Conservation (phyloP, 2,329 filamentous ascomycete species). For the Graphilbum sp. region DNA sequence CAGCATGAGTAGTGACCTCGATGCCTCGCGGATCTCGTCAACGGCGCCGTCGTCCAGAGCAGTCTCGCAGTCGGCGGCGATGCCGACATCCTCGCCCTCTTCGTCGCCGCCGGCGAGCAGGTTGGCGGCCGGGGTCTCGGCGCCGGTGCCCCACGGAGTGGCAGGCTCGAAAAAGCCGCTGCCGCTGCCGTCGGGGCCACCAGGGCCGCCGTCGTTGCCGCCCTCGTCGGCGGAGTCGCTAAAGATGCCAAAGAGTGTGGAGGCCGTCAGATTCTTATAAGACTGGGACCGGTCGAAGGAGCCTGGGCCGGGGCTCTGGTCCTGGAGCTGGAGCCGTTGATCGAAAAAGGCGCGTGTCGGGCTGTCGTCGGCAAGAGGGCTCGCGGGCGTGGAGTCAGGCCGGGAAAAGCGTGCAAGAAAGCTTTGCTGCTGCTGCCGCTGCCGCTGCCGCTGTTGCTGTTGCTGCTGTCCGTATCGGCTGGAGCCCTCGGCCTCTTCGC, state of each 20-base stretch:
- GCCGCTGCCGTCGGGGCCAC: slow-evolving; percentile 17
- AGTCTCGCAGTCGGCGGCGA: not conserved
- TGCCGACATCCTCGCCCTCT: not conserved
- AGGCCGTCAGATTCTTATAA: slow-evolving; percentile 71
- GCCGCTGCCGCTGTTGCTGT: not conserved
- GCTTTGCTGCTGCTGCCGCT: not conserved
- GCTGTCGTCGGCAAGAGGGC: not conserved
- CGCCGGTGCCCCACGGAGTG: slow-evolving; percentile 67
- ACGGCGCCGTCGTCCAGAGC: slow-evolving; percentile 1
- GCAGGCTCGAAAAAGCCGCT: slow-evolving; percentile 26
- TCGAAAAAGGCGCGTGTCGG: not conserved
- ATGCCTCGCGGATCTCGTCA: slow-evolving; percentile 8
- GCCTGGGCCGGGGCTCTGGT: not conserved
- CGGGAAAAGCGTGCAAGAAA: not conserved
- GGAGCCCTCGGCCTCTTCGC: too few relatives aligned
- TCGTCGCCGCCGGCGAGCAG: not conserved
- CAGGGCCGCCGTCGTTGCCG: slow-evolving; percentile 16
- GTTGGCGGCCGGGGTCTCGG: slow-evolving; percentile 42
- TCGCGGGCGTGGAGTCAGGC: not conserved
- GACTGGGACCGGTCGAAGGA: slow-evolving; percentile 53
- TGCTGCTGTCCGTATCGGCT: too few relatives aligned
- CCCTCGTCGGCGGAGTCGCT: slow-evolving; percentile 33
- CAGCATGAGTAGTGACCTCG: slow-evolving; percentile 8
- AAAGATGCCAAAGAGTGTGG: slow-evolving; percentile 87
- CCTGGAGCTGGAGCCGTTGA: not conserved